Percentiles rank a stretch among this genome's conserved stretches.
phyloP scores from a whole-genome alignment of 2,329 filamentous ascomycete species.

The Fusarium temperatum region DNA sequence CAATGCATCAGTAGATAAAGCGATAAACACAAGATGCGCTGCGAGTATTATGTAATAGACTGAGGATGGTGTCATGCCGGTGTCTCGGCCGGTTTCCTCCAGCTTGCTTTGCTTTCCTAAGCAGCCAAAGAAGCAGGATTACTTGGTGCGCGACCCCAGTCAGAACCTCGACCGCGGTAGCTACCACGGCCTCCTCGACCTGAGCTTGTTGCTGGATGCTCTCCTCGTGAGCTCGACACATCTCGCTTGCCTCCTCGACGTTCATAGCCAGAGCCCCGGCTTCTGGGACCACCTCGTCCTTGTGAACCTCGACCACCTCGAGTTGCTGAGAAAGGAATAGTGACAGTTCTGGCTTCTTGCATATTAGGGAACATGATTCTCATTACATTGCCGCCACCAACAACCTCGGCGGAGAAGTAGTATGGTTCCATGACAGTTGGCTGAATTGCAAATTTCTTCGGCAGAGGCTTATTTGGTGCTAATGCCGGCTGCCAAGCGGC shows the following conservation, averaged over 20 bases:
- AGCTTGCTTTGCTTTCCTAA: constrained; percentile 31
- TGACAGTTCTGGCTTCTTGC: constrained; percentile 50
- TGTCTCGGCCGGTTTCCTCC: constrained; percentile 16
- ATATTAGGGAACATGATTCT: constrained; percentile 55
- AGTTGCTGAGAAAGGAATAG: constrained; percentile 48
- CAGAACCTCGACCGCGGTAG: constrained; percentile 52
- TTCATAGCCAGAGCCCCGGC: constrained; percentile 44
- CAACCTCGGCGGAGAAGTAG: constrained; percentile 46
- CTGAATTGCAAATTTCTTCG: constrained; percentile 59
- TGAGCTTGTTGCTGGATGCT: constrained; percentile 36
- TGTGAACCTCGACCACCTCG: constrained; percentile 46
- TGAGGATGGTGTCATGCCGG: constrained; percentile 11
- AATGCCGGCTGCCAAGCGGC: constrained; percentile 70
- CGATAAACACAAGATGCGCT: constrained; percentile 26
- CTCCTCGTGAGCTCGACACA: constrained; percentile 41
- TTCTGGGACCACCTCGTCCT: constrained; percentile 41
- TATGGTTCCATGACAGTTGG: constrained; percentile 48
- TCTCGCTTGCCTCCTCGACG: constrained; percentile 49
- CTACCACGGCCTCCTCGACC: constrained; percentile 51
- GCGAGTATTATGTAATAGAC: constrained; percentile 34
- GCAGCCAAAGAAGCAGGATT: constrained; percentile 39
- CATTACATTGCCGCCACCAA: constrained; percentile 49
- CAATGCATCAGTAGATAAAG: constrained; percentile 3
- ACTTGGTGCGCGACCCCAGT: constrained; percentile 52
- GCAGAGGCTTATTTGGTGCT: constrained; percentile 63